A percentile compares a stretch with the other conserved stretches of the same genome.
phyloP scores from a whole-genome alignment of 1,139 yeast species.

The Saccharomycopsis hybrid region DNA sequence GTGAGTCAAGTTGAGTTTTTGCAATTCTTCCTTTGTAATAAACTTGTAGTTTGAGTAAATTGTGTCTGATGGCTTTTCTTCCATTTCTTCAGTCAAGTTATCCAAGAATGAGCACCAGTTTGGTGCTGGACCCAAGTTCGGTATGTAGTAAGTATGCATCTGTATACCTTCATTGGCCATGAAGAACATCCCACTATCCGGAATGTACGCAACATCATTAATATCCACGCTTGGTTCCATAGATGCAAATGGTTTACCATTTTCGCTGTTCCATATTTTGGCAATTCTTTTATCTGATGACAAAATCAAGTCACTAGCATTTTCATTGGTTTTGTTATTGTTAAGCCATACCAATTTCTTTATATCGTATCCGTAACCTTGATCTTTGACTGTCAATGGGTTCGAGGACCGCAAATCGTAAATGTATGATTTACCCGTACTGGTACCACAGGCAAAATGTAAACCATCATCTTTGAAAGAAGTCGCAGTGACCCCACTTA shows the following conservation, averaged over 20 bases:
- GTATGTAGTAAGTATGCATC: constrained; percentile 95
- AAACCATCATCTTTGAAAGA: constrained; percentile 77
- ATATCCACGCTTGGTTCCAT: constrained; percentile 98
- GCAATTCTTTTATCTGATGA: constrained; percentile 90
- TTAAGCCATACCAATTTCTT: constrained; percentile 78
- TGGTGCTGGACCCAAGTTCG: constrained; percentile 95
- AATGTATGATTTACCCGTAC: constrained; percentile 73
- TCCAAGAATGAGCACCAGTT: constrained; percentile 97
- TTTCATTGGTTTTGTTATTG: constrained; percentile 31
- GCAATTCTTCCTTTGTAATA: constrained; percentile 85
- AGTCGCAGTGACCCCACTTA: constrained; percentile 55
- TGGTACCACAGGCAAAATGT: constrained; percentile 88
- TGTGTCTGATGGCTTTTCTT: constrained; percentile 84
- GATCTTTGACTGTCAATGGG: constrained; percentile 84
- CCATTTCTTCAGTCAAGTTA: constrained; percentile 92
- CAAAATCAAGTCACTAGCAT: constrained; percentile 42
- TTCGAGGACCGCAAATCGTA: constrained; percentile 86
- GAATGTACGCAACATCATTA: constrained; percentile 84
- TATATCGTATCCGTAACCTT: constrained; percentile 90
- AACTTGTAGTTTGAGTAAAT: constrained; percentile 94
- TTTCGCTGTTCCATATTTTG: constrained; percentile 78
- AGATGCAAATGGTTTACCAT: constrained; percentile 82
- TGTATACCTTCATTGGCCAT: constrained; percentile 97
- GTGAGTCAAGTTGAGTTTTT: constrained; percentile 72
- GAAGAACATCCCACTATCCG: constrained; percentile 90